Base-by-base conservation (phyloP, 306 rosid genomes). In the Psophocarpus tetragonolobus region DNA sequence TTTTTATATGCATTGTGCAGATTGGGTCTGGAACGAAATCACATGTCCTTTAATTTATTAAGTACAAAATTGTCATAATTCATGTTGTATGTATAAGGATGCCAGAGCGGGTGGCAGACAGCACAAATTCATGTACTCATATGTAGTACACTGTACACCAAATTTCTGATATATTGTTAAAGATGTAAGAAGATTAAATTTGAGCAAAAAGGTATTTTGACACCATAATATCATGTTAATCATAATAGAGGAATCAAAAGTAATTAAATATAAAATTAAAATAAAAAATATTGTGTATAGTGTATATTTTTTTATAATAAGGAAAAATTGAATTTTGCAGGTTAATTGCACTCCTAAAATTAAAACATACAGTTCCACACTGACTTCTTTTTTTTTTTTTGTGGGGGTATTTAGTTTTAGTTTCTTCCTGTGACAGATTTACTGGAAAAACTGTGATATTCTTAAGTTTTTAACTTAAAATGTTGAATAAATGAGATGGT, bases 111-210 rank as follows among this genome's bases (percentile, higher is more conserved):
- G 4, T 9, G n/a, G 15, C 12, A 4, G 15, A 17, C n/a, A 33
- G 38, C 42, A 30, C 36, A 56, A 36, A 32, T 45, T 23, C 69
- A 12, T 30, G 57, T 24, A 53, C 51, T n/a, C 66, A 56, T 33
- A 54, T 73, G 62, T 62, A 13, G n/a, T n/a, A n/a, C n/a, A n/a
- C n/a, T n/a, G n/a, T n/a, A n/a, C 53, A 9, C 58, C 76, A 23
- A 48, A 33, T 69, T 69, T 71, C 56, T 42, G 10, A 68, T 44
- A 66, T 67, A 4, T 66, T 41, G 38, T 60, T 29, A 15, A 12
- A 29, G 30, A 15, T 4, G 5, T 15, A 60, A 60, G 38, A n/a
- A 6, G 38, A 6, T 9, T 53, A 10, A 51, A 3, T 53, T 53
- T 2, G 11, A 50, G 18, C 26, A 18, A 50, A 50, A 45, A 50